A percentile compares a stretch with the other conserved stretches of the same genome.
These are phyloP conservation scores for Licmophora abbreviata DNA, from an alignment of 108 stramenopile species.

Conservation along the genomic window DNA sequence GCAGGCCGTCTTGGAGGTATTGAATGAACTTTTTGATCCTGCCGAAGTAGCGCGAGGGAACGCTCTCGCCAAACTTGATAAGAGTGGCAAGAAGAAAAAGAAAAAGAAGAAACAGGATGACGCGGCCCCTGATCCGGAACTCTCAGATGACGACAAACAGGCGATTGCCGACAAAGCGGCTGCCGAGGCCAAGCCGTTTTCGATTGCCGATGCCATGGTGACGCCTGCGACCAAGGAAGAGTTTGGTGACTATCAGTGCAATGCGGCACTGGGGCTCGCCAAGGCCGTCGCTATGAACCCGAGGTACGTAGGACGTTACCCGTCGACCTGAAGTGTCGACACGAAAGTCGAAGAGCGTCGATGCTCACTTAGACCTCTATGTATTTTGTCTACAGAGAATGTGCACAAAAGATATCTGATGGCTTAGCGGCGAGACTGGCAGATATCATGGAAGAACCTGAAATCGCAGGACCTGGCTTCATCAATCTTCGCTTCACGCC, in stretches of 20 bases:
- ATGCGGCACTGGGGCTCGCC: constrained; percentile 65
- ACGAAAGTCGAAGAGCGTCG: too few species aligned
- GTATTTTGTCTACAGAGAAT: constrained; percentile 32
- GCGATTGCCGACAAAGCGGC: constrained; percentile 48
- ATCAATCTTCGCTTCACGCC: constrained; percentile 84
- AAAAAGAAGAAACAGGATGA: constrained; percentile 38
- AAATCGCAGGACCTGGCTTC: constrained; percentile 88
- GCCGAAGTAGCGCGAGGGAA: constrained; percentile 56
- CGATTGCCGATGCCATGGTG: constrained; percentile 58
- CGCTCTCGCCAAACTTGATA: constrained; percentile 59
- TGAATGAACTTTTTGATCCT: constrained; percentile 74
- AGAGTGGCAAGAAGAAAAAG: constrained; percentile 57
- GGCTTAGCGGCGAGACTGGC: constrained; percentile 47
- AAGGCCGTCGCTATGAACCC: constrained; percentile 42
- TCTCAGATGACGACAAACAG: constrained; percentile 55
- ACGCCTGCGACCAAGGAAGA: constrained; percentile 72
- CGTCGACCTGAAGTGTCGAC: background rate
- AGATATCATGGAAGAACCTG: constrained; percentile 72
- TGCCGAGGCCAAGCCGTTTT: constrained; percentile 50
- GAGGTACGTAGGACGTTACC: constrained; percentile 4
- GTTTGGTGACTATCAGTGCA: constrained; percentile 96
- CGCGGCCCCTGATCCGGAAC: constrained; percentile 11
- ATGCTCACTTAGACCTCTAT: background rate
- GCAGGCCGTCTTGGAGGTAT: constrained; percentile 42
- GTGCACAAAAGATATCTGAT: constrained; percentile 62